These are phyloP conservation scores for Pugionium cornutum DNA, from an alignment of 345 rosid species.

Conservation along the genomic window DNA sequence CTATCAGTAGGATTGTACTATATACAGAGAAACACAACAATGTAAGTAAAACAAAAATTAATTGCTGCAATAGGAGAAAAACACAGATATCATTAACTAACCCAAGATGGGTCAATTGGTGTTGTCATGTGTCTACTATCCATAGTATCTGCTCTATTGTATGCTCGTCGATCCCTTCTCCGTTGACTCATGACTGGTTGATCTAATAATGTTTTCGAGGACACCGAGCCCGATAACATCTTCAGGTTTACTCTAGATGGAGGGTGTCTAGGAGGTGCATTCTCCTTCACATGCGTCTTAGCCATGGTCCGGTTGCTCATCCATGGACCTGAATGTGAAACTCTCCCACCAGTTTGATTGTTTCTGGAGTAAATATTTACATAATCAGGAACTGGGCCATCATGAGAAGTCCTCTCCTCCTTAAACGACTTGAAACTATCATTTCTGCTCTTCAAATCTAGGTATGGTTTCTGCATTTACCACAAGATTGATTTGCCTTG, in stretches of 20 bases:
- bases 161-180: constrained; percentile 32
- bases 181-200: constrained; percentile 23
- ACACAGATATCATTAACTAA: constrained; percentile 27
- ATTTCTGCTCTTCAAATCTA: constrained; percentile 30
- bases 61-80: background rate
- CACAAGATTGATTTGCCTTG: constrained; percentile 9
- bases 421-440: constrained; percentile 35
- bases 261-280: constrained; percentile 30
- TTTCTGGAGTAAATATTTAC: background rate
- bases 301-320: constrained; percentile 25
- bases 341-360: constrained; percentile 29
- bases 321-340: constrained; percentile 37
- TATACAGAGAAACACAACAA: background rate
- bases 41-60: background rate
- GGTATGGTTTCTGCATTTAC: constrained; percentile 35
- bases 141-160: constrained; percentile 36
- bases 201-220: constrained; percentile 27
- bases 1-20: constrained; percentile 57
- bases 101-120: constrained; percentile 36
- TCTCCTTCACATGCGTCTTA: constrained; percentile 30
- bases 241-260: constrained; percentile 23
- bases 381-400: constrained; percentile 20
- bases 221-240: constrained; percentile 18
- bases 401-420: constrained; percentile 28
- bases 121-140: constrained; percentile 35